Percentiles rank a stretch among this genome's conserved stretches.
Conservation (phyloP, 1,284 basidiomycete species). For the Naganishia cerealis region DNA sequence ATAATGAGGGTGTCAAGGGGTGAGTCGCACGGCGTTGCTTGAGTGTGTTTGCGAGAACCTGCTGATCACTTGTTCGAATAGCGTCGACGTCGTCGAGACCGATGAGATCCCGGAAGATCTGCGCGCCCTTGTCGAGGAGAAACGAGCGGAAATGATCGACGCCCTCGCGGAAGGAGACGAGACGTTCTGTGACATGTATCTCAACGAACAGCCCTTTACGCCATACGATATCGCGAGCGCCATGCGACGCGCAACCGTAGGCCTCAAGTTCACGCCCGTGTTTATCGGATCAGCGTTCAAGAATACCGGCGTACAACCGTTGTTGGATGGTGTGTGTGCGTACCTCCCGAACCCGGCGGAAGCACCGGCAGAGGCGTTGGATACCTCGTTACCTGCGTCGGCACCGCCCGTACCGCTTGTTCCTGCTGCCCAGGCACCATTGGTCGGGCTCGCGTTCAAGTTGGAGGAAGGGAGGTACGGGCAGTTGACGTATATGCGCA, state of each 20-base stretch:
- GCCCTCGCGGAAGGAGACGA: constrained; percentile 96
- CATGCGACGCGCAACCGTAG: constrained; percentile 83
- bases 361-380: constrained; percentile 75
- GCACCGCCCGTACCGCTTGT: constrained; percentile 72
- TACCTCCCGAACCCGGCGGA: constrained; percentile 92
- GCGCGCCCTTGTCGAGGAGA: constrained; percentile 70
- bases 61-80: too few species aligned
- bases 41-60: too few species aligned
- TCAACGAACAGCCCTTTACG: constrained; percentile 77
- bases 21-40: too few species aligned
- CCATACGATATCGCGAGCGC: constrained; percentile 75
- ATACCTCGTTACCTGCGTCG: constrained; percentile 67
- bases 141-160: constrained; percentile 89
- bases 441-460: constrained; percentile 97
- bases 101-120: constrained; percentile 84
- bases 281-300: constrained; percentile 97
- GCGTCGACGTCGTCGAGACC: constrained; percentile 74
- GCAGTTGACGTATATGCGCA: constrained; percentile 98
- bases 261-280: constrained; percentile 90
- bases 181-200: constrained; percentile 83
- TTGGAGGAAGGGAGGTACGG: constrained; percentile 96
- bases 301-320: constrained; percentile 91
- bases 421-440: constrained; percentile 78
- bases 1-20: constrained; percentile 95
- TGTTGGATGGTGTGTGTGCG: constrained; percentile 92